Evolutionary conservation across 2,329 filamentous ascomycete genomes (phyloP).

Genomic region (Microcyclospora pomicola): DNA sequence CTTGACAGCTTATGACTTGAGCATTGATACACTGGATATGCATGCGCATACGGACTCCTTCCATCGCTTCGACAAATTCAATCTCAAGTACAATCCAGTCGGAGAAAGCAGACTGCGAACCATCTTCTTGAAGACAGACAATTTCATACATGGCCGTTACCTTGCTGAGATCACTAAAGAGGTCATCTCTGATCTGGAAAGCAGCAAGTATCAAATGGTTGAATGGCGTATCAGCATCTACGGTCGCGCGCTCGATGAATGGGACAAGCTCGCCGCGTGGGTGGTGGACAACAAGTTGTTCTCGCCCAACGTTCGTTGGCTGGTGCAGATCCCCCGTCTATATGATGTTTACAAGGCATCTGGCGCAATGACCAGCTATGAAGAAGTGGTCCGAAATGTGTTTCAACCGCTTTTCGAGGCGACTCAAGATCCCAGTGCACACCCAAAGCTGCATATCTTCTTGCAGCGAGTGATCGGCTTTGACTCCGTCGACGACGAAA

Average conservation of each 20-base stretch:
- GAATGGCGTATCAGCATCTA: slow-evolving; percentile 99
- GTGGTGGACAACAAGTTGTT: slow-evolving; percentile 97
- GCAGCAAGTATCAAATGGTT: slow-evolving; percentile 98
- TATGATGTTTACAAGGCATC: slow-evolving; percentile 93
- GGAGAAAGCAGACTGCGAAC: slow-evolving; percentile 89
- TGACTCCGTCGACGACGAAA: slow-evolving; percentile 96
- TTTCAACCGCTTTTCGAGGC: slow-evolving; percentile 93
- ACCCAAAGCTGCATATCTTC: slow-evolving; percentile 90
- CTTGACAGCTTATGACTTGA: slow-evolving; percentile 89
- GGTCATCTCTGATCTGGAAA: slow-evolving; percentile 91
- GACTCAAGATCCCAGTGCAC: slow-evolving; percentile 69
- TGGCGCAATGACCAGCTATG: slow-evolving; percentile 74
- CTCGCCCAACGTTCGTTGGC: slow-evolving; percentile 93
- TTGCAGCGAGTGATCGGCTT: slow-evolving; percentile 91
- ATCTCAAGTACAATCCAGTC: slow-evolving; percentile 95
- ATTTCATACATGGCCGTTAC: slow-evolving; percentile 90
- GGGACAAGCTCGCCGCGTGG: slow-evolving; percentile 96
- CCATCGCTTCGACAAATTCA: slow-evolving; percentile 99
- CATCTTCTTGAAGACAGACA: slow-evolving; percentile 99
- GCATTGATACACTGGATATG: slow-evolving; percentile 98
- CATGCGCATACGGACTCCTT: slow-evolving; percentile 97
- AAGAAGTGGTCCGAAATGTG: slow-evolving; percentile 79
- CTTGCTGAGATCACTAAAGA: slow-evolving; percentile 96
- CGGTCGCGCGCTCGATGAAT: slow-evolving; percentile 80
- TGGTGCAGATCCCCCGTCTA: slow-evolving; percentile 85